phyloP scores from a whole-genome alignment of 306 rosid species.

The Sesbania bispinosa region DNA sequence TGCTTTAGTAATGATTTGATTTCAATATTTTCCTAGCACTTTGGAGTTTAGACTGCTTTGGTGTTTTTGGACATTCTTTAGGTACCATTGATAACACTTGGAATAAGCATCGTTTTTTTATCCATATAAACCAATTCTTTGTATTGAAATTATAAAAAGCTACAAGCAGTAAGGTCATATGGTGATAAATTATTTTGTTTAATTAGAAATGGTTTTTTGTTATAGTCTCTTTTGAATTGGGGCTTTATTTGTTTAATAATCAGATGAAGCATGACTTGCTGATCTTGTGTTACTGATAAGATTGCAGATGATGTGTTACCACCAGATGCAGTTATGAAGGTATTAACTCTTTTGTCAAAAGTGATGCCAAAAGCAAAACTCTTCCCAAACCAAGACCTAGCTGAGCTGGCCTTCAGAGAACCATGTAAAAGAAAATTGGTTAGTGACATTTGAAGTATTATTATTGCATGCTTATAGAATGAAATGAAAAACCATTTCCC shows the following conservation, averaged over 20 bases:
- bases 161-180: no score
- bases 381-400: constrained; percentile 59
- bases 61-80: no score
- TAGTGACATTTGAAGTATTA: constrained; percentile 24
- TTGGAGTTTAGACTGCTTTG: no score
- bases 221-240: not conserved
- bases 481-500: not conserved
- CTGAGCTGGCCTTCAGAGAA: constrained; percentile 67
- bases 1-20: not conserved
- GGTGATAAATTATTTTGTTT: no score
- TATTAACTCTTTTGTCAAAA: constrained; percentile 51
- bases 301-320: constrained; percentile 81
- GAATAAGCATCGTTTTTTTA: no score
- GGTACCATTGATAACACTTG: no score
- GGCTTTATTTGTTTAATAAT: not conserved
- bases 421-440: constrained; percentile 77
- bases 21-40: not conserved
- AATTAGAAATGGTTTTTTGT: not conserved
- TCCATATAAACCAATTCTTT: not conserved
- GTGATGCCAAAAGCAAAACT: constrained; percentile 78
- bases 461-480: not conserved
- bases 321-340: constrained; percentile 56
- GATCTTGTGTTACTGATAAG: constrained; percentile 52
- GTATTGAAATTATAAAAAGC: no score
- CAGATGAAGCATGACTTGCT: constrained; percentile 30